Percentiles rank a stretch among this genome's conserved stretches.
phyloP scores from a whole-genome alignment of 2,329 filamentous ascomycete genomes.

The Plenodomus tracheiphilus region DNA sequence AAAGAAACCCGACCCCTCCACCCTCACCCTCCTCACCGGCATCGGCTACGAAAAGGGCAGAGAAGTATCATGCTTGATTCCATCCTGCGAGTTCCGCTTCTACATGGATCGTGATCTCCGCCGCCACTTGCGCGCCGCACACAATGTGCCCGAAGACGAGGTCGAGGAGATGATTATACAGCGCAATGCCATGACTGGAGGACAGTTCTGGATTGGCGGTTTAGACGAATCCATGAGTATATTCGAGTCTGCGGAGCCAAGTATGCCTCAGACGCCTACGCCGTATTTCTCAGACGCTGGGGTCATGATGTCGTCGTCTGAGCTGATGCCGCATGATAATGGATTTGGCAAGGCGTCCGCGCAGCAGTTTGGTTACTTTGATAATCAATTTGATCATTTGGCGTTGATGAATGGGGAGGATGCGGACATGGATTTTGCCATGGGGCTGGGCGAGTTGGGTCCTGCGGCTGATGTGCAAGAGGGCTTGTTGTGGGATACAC shows the following conservation, averaged over 20 bases:
- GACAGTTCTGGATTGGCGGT: slow-evolving; percentile 52
- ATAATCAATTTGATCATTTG: slow-evolving; percentile 20
- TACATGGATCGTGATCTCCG: slow-evolving; percentile 61
- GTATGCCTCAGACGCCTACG: slow-evolving; percentile 38
- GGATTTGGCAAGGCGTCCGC: slow-evolving; percentile 5
- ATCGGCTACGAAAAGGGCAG: slow-evolving; percentile 55
- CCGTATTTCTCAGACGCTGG: slow-evolving; percentile 22
- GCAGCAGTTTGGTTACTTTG: slow-evolving; percentile 3
- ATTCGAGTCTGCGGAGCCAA: slow-evolving; percentile 31
- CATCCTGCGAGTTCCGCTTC: slow-evolving; percentile 59
- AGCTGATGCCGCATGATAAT: slow-evolving; percentile 1
- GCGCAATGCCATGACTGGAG: slow-evolving; percentile 46
- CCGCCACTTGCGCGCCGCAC: slow-evolving; percentile 56
- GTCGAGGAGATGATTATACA: slow-evolving; percentile 46
- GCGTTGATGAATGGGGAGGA: slow-evolving; percentile 18
- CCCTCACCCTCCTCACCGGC: slow-evolving; percentile 57
- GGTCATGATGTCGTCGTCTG: slow-evolving; percentile 6
- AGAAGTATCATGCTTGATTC: slow-evolving; percentile 57
- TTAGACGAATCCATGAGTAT: slow-evolving; percentile 25
- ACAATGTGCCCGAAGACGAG: slow-evolving; percentile 41
- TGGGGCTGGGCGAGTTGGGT: slow-evolving; percentile 24
- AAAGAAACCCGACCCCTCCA: slow-evolving; percentile 32
- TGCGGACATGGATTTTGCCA: slow-evolving; percentile 27
- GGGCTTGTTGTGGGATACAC: slow-evolving; percentile 26
- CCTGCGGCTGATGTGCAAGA: slow-evolving; percentile 24